A percentile compares a stretch with the other conserved stretches of the same genome.
These are phyloP conservation scores for Neofusicoccum sp. DNA, from an alignment of 2,329 filamentous ascomycete genomes.

Conservation along the genomic window DNA sequence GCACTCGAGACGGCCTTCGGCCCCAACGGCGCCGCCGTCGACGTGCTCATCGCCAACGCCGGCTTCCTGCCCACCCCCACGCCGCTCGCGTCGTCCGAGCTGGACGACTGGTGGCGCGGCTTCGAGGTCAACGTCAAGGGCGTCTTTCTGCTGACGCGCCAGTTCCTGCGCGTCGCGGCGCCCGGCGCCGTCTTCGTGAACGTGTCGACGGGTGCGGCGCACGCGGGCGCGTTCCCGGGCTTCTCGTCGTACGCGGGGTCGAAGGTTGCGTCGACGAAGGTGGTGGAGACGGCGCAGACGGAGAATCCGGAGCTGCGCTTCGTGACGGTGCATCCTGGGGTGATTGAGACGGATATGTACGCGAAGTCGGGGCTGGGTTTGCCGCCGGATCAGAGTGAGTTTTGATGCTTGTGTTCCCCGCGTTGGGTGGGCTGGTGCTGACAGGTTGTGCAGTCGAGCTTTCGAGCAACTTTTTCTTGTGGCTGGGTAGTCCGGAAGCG, in stretches of 20 bases:
- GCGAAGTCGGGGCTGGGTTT: background rate
- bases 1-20: too few species aligned
- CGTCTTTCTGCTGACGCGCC: conserved; percentile 23
- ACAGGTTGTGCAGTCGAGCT: conserved; percentile 22
- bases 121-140: conserved; percentile 24
- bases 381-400: background rate
- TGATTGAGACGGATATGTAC: conserved; percentile 40
- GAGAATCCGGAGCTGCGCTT: conserved; percentile 41
- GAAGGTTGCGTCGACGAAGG: conserved; percentile 37
- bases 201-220: conserved; percentile 23
- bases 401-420: background rate
- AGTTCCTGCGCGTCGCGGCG: conserved; percentile 25
- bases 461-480: conserved; percentile 31
- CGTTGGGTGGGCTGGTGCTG: too few species aligned
- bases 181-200: conserved; percentile 25
- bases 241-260: conserved; percentile 32
- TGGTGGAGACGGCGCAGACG: conserved; percentile 36
- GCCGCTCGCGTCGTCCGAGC: conserved; percentile 14
- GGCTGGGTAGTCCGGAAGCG: conserved; percentile 32
- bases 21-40: conserved; percentile 23
- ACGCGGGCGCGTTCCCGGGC: conserved; percentile 5
- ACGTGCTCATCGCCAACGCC: conserved; percentile 28
- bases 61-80: conserved; percentile 19
- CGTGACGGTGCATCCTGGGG: conserved; percentile 44
- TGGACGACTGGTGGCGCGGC: conserved; percentile 19